Conservation (phyloP, 768 basidiomycete species). For the Rhodosporidiobolus odoratus region DNA sequence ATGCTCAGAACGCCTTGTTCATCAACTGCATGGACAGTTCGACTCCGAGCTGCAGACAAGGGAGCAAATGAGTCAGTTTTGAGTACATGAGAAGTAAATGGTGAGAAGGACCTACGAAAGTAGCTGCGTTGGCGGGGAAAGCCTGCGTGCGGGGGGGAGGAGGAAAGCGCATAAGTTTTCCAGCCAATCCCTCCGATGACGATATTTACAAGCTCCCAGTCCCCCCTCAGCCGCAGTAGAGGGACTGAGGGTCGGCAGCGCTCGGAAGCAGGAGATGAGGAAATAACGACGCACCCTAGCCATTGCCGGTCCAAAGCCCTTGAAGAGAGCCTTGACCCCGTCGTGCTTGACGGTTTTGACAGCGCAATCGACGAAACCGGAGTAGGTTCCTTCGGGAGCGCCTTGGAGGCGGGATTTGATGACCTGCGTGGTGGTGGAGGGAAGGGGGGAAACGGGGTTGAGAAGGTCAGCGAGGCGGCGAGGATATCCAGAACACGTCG, state of each 20-base stretch:
- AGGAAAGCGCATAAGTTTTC: neutral
- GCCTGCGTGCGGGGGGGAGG: conserved; percentile 48
- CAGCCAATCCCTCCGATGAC: neutral
- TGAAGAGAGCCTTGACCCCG: conserved; percentile 80
- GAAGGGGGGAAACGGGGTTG: neutral
- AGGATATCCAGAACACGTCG: too few relatives aligned
- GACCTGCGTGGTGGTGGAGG: conserved; percentile 55
- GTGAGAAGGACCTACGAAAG: conserved; percentile 61
- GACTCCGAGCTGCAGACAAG: conserved; percentile 68
- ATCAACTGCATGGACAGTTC: conserved; percentile 79
- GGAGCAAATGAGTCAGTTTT: conserved; percentile 29
- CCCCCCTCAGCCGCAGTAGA: too few relatives aligned
- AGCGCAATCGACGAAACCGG: conserved; percentile 84
- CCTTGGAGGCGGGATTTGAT: conserved; percentile 93
- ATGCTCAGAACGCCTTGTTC: conserved; percentile 59
- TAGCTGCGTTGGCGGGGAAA: conserved; percentile 95
- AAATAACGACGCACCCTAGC: conserved; percentile 47
- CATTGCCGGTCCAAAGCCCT: conserved; percentile 97
- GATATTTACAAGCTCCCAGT: too few relatives aligned
- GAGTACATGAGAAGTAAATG: neutral
- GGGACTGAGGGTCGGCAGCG: too few relatives aligned
- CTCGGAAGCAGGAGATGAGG: neutral
- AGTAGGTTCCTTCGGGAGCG: conserved; percentile 95
- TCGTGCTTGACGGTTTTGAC: conserved; percentile 85
- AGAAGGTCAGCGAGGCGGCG: neutral